Evolutionary conservation across 257 asterid genomes (phyloP).

Genomic region (Galeopsis tetrahit): DNA sequence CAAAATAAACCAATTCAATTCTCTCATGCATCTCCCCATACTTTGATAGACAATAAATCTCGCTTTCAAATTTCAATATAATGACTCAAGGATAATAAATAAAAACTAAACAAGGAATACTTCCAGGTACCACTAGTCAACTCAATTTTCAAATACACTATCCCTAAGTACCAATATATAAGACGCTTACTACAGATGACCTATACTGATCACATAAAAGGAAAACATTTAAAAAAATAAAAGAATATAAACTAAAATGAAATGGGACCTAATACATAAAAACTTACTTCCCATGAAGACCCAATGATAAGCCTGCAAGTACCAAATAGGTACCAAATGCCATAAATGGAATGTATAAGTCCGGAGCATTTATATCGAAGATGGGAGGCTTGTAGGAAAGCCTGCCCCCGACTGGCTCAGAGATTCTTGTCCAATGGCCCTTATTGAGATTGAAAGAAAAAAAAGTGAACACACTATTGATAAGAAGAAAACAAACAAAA

Average conservation of each 20-base stretch:
- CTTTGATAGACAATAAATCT: neutral
- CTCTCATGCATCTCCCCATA: neutral
- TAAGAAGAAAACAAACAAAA: slow-evolving; percentile 11
- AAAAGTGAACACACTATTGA: neutral
- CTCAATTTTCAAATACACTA: neutral
- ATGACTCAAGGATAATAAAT: neutral
- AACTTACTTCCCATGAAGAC: slow-evolving; percentile 63
- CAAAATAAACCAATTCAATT: slow-evolving; percentile 7
- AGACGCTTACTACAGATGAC: neutral
- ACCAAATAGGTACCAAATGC: slow-evolving; percentile 65
- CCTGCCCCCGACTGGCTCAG: slow-evolving; percentile 67
- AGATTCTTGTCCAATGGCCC: slow-evolving; percentile 74
- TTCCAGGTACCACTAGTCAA: neutral
- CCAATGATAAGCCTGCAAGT: slow-evolving; percentile 60
- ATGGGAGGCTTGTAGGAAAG: slow-evolving; percentile 71
- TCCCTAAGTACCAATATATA: neutral
- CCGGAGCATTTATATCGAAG: slow-evolving; percentile 66
- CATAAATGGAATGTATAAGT: slow-evolving; percentile 62
- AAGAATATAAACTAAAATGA: neutral
- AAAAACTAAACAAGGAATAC: neutral
- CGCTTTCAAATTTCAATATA: neutral
- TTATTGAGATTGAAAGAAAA: slow-evolving; percentile 30
- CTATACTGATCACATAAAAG: neutral
- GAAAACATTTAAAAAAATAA: neutral
- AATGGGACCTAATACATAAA: neutral